Evolutionary conservation across 306 rosid genomes (phyloP).

Genomic region (Fagus sylvatica): DNA sequence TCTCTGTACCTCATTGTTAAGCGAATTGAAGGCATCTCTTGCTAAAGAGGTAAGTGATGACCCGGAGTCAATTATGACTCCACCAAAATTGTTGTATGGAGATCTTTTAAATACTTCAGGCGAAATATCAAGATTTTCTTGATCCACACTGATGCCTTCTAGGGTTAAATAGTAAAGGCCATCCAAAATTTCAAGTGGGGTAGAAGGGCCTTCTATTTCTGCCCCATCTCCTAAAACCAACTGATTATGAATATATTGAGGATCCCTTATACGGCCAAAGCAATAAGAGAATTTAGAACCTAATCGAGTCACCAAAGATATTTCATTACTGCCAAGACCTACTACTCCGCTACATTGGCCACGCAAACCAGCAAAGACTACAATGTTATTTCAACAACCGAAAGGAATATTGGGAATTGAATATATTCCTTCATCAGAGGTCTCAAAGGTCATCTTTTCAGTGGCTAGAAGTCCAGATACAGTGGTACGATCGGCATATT

Average conservation of each 20-base stretch:
- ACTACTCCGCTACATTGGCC: conserved; percentile 37
- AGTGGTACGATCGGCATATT: conserved; percentile 15
- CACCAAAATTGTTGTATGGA: too few species aligned
- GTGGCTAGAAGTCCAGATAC: conserved; percentile 28
- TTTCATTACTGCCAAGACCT: conserved; percentile 25
- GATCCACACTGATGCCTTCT: too few species aligned
- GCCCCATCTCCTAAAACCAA: too few species aligned
- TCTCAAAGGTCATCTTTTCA: conserved; percentile 35
- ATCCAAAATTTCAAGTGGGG: too few species aligned
- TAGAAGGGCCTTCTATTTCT: too few species aligned
- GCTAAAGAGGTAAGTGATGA: conserved; percentile 17
- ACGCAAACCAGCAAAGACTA: too few species aligned
- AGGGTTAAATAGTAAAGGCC: too few species aligned
- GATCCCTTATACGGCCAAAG: too few species aligned
- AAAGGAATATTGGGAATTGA: not conserved
- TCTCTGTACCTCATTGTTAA: conserved; percentile 25
- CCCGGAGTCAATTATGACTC: conserved; percentile 43
- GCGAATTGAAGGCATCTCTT: conserved; percentile 12
- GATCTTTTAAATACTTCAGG: conserved; percentile 27
- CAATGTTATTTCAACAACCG: conserved; percentile 36
- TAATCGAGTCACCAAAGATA: conserved; percentile 29
- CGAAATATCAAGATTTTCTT: conserved; percentile 33
- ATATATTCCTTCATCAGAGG: conserved; percentile 33
- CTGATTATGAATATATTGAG: too few species aligned
- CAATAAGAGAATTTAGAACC: too few species aligned